A percentile compares a stretch with the other conserved stretches of the same genome.
These are phyloP conservation scores for Calonectria naviculata DNA, from an alignment of 2,329 filamentous ascomycete genomes.

Conservation along the genomic window DNA sequence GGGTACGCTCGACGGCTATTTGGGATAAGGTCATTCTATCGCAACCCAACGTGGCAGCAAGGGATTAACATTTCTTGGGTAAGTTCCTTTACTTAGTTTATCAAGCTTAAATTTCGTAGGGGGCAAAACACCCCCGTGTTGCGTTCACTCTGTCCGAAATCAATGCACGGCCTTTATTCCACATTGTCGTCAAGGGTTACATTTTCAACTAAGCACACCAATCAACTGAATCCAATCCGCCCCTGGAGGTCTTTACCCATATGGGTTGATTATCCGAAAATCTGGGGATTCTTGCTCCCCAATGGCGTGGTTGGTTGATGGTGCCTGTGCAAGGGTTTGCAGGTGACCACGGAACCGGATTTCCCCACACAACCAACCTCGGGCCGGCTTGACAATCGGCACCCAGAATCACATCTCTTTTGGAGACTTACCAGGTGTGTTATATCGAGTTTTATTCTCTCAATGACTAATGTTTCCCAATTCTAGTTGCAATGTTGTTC, in stretches of 20 bases:
- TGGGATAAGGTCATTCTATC: neutral
- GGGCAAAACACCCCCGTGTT: too few relatives aligned
- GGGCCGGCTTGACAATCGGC: neutral
- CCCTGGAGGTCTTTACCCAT: neutral
- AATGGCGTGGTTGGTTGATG: neutral
- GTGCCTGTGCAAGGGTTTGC: neutral
- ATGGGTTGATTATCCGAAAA: neutral
- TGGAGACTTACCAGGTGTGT: neutral
- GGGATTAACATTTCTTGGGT: too few relatives aligned
- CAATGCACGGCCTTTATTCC: neutral
- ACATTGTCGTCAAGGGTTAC: neutral
- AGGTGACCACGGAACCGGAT: neutral
- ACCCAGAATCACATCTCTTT: neutral
- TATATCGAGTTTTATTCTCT: neutral
- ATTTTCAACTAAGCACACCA: neutral
- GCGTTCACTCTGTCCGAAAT: neutral
- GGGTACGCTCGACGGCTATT: neutral
- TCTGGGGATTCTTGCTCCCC: neutral
- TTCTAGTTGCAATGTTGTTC: neutral
- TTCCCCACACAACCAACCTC: neutral
- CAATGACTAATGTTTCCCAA: neutral
- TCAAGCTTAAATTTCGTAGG: too few relatives aligned
- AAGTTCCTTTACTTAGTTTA: too few relatives aligned
- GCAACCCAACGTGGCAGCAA: too few relatives aligned
- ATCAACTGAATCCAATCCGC: neutral